Evolutionary conservation across 208 protist genomes (phyloP).

Genomic region (Lotmaria passim): DNA sequence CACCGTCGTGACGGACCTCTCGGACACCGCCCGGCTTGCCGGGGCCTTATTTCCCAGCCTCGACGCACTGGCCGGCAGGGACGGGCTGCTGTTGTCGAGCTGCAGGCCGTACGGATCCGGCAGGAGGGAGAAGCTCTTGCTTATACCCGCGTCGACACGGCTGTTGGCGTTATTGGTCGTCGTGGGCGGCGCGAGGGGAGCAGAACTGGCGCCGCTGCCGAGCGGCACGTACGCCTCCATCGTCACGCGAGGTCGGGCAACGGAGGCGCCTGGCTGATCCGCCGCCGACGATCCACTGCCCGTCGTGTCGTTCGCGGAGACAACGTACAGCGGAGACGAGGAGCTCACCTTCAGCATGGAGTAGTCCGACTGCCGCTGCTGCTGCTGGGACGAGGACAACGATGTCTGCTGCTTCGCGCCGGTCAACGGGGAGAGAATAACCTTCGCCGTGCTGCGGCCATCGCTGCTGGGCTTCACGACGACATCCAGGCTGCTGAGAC

Average conservation of each 20-base stretch:
- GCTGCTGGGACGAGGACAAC: not conserved
- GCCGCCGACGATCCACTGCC: not conserved
- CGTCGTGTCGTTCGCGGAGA: not conserved
- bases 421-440: not conserved
- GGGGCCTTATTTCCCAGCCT: not conserved
- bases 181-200: not conserved
- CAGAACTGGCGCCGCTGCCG: not conserved
- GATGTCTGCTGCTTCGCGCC: not conserved
- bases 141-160: not conserved
- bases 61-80: not conserved
- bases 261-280: too few species aligned
- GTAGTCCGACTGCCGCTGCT: slow-evolving; percentile 15
- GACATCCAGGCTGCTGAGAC: slow-evolving; percentile 34
- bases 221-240: slow-evolving; percentile 29
- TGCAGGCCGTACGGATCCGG: slow-evolving; percentile 28
- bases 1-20: not conserved
- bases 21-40: not conserved
- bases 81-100: slow-evolving; percentile 10
- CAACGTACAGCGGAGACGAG: too few species aligned
- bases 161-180: not conserved
- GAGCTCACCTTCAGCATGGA: slow-evolving; percentile 9
- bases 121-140: slow-evolving; percentile 13
- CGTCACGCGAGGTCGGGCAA: slow-evolving; percentile 23
- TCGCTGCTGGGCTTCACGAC: slow-evolving; percentile 11
- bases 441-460: not conserved